Evolutionary conservation across 108 stramenopile species (phyloP).

Genomic region (Nitzschia sp.): DNA sequence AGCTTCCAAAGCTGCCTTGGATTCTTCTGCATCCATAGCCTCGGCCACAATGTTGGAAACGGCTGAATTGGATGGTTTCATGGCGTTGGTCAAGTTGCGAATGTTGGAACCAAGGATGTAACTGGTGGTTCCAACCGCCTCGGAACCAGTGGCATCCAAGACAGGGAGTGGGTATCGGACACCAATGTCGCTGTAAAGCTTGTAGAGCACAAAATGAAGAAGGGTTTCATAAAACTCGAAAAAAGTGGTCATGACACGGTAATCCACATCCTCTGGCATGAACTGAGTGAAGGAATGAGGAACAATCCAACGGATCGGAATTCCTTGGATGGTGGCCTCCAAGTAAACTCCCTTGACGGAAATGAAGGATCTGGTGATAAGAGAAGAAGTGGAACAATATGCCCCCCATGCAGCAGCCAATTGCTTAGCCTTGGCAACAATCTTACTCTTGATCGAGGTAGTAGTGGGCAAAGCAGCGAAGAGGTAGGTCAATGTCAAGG

Average conservation of each 20-base stretch:
- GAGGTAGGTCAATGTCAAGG: slow-evolving; percentile 87
- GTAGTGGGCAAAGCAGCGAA: slow-evolving; percentile 92
- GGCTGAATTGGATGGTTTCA: slow-evolving; percentile 57
- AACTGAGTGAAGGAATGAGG: slow-evolving; percentile 96
- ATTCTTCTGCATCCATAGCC: slow-evolving; percentile 37
- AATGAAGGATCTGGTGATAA: slow-evolving; percentile 94
- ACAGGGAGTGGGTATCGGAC: slow-evolving; percentile 84
- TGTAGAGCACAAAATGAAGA: slow-evolving; percentile 93
- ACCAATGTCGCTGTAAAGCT: slow-evolving; percentile 88
- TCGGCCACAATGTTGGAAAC: slow-evolving; percentile 66
- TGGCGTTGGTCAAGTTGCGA: slow-evolving; percentile 53
- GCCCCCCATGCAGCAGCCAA: slow-evolving; percentile 93
- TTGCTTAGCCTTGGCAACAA: slow-evolving; percentile 77
- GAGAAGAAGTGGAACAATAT: slow-evolving; percentile 79
- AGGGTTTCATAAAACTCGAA: slow-evolving; percentile 98
- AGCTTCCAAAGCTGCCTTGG: slow-evolving; percentile 9
- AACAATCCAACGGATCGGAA: slow-evolving; percentile 87
- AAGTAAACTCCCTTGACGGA: slow-evolving; percentile 98
- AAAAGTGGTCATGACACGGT: slow-evolving; percentile 97
- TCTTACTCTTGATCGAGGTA: slow-evolving; percentile 66
- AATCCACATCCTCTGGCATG: slow-evolving; percentile 94
- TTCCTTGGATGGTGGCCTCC: slow-evolving; percentile 80
- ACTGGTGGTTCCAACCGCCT: slow-evolving; percentile 55
- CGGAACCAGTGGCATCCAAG: slow-evolving; percentile 45
- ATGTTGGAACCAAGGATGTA: slow-evolving; percentile 71